These are phyloP conservation scores for Curvularia hawaiiensis DNA, from an alignment of 2,329 filamentous ascomycete species.

Conservation along the genomic window DNA sequence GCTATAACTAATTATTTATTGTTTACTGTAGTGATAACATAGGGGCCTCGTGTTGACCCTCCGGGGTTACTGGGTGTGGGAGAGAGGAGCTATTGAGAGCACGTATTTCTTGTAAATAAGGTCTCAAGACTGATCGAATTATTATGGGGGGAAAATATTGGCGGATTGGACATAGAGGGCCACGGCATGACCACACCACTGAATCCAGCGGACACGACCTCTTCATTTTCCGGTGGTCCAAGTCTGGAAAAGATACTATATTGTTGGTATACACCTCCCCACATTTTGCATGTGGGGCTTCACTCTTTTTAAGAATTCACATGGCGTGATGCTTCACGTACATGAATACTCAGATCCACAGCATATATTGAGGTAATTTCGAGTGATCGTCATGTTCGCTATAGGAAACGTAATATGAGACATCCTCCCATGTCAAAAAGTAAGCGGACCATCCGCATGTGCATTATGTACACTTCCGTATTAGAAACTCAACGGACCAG, in stretches of 20 bases:
- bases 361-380: neutral
- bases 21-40: no score
- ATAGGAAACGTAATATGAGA: neutral
- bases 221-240: neutral
- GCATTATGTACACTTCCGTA: neutral
- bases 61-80: no score
- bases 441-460: neutral
- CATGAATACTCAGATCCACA: neutral
- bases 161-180: neutral
- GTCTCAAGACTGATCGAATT: neutral
- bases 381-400: neutral
- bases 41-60: no score
- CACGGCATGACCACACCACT: neutral
- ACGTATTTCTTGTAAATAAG: no score
- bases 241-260: neutral
- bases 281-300: neutral
- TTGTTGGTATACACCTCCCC: neutral
- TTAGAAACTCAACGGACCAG: neutral
- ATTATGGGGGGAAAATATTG: neutral
- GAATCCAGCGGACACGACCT: neutral
- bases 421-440: neutral
- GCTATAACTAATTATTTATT: no score
- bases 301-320: neutral
- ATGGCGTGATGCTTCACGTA: neutral
- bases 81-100: no score